Evolutionary conservation across 345 rosid genomes (phyloP), one percentile per base, ranked within the genome.

Genomic region (Bretschneidera sinensis): DNA sequence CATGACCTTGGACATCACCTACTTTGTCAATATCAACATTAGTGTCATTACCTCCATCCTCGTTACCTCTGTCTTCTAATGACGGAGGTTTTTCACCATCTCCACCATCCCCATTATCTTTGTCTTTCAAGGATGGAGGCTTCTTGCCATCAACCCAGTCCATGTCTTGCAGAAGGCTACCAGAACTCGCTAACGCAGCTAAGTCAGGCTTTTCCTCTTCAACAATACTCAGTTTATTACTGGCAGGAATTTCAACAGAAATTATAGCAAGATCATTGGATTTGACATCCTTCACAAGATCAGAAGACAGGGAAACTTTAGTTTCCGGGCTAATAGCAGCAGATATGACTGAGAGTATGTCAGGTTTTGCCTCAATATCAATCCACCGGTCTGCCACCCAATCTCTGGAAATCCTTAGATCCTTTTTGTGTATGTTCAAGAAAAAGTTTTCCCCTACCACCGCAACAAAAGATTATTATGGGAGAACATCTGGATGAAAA

Each of bases 311-410:
- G 59, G 85, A 75, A 68, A 69, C 48, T 81, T 81, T 87, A 47
- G 61, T 73, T 45, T 80, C 92, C 0, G 60, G 74, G 59, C 63
- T 70, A 65, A 52, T 23, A 49, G 65, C 57, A 48, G 74, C 50
- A 48, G 81, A 71, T 72, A 89, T 71, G 60, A 64, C 71, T n/a
- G 92, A 74, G 50, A 79, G 76, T 68, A 94, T 73, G 39, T 83
- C 82, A 0, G 81, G 84, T 67, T 79, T 85, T 24, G 85, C 73
- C 70, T 75, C 76, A 18, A 90, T 70, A 59, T 82, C 91, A 65
- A 88, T 71, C 99, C 99, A 94, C 34, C 64, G 67, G 64, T 81
- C 80, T 43, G 87, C 89, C 51, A 77, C 70, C 96, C 96, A 88
- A 72, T 94, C 99, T 69, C 79, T 79, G 65, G 97, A 86, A 71